These are phyloP conservation scores for Guadua angustifolia DNA, from an alignment of 176 grass and related monocot genomes.

Conservation along the genomic window DNA sequence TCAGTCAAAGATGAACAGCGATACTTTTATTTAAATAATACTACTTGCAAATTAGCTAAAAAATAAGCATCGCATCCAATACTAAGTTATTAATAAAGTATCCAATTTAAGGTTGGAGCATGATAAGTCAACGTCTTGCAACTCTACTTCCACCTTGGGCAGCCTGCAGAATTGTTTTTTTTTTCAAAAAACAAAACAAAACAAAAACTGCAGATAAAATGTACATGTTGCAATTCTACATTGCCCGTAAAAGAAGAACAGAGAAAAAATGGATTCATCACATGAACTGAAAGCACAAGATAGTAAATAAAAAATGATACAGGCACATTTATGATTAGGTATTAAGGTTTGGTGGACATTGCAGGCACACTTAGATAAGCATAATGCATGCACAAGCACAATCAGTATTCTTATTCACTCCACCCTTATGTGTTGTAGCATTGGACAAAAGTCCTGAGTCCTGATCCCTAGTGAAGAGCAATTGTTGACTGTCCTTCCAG, in stretches of 20 bases:
- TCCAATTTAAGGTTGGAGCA: neutral
- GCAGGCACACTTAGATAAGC: neutral
- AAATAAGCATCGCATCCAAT: neutral
- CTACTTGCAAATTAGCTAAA: too few relatives aligned
- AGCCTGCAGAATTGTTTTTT: constrained; percentile 32
- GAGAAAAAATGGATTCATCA: neutral
- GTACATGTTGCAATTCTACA: neutral
- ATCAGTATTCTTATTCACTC: neutral
- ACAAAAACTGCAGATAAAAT: neutral
- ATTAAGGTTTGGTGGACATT: neutral
- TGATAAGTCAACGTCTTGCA: constrained; percentile 23
- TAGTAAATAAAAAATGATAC: neutral
- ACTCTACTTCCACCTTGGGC: constrained; percentile 78
- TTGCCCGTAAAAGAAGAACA: neutral
- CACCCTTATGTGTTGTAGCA: neutral
- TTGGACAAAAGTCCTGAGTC: neutral
- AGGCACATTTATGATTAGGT: neutral
- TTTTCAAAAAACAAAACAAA: too few relatives aligned
- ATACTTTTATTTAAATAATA: too few relatives aligned
- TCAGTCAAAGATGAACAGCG: neutral
- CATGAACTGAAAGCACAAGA: neutral
- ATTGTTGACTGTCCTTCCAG: neutral
- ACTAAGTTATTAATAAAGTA: neutral
- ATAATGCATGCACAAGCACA: neutral
- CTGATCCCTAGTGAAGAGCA: neutral